Percentiles rank a stretch among this genome's conserved stretches.
Conservation (phyloP, 2,329 filamentous ascomycete genomes). For the Paracamarosporium sp. region DNA sequence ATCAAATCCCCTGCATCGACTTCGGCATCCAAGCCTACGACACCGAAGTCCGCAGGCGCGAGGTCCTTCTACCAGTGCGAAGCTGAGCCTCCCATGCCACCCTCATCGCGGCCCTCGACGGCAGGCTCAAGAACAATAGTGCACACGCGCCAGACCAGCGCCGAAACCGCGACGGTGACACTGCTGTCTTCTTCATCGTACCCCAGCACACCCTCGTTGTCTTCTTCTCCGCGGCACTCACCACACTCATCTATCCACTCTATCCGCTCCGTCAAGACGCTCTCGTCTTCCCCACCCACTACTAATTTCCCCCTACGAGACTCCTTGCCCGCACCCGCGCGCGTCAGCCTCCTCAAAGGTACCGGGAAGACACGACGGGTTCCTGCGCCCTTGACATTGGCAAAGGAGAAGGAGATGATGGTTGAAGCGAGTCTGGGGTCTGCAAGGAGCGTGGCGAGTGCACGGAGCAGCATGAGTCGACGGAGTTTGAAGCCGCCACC, state of each 20-base stretch:
- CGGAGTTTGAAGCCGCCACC: constrained; percentile 33
- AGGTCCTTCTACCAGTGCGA: constrained; percentile 41
- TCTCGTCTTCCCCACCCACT: background rate
- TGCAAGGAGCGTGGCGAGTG: constrained; percentile 18
- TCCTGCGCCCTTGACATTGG: constrained; percentile 33
- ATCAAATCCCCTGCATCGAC: constrained; percentile 13
- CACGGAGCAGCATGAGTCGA: background rate
- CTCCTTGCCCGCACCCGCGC: constrained; percentile 16
- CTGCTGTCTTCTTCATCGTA: constrained; percentile 27
- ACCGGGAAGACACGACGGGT: constrained; percentile 32
- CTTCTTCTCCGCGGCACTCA: constrained; percentile 9
- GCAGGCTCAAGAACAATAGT: constrained; percentile 23
- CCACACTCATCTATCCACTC: constrained; percentile 16
- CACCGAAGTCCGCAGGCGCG: constrained; percentile 12
- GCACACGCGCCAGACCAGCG: constrained; percentile 37
- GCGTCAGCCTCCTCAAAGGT: constrained; percentile 25
- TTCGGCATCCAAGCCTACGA: constrained; percentile 8
- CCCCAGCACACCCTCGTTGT: constrained; percentile 27
- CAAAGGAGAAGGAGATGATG: constrained; percentile 31
- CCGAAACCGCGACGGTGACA: constrained; percentile 38
- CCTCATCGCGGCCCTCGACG: constrained; percentile 27
- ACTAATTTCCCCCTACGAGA: background rate
- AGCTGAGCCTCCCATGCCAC: constrained; percentile 9
- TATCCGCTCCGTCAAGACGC: background rate
- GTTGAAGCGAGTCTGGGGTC: constrained; percentile 26